Evolutionary conservation across 169 alveolate genomes (phyloP).

Genomic region (Hepatocystis sp.): DNA sequence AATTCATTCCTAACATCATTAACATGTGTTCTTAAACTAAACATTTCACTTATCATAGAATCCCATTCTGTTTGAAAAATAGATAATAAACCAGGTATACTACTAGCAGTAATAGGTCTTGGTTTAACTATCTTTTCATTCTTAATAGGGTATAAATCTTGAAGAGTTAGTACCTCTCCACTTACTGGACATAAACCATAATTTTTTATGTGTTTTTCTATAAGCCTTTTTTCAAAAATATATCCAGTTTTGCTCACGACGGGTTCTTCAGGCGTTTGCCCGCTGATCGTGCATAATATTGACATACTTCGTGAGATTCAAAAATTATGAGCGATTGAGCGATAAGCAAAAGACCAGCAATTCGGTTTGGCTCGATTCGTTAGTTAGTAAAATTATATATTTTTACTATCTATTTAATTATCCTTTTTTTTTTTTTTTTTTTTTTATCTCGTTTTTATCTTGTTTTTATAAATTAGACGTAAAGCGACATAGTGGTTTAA

Average conservation of each 20-base stretch:
- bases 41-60: conserved; percentile 94
- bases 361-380: no score
- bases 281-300: conserved; percentile 89
- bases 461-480: no score
- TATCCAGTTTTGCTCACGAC: conserved; percentile 89
- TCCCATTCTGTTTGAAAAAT: conserved; percentile 97
- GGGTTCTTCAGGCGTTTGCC: conserved; percentile 91
- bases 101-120: conserved; percentile 92
- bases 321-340: no score
- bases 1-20: conserved; percentile 93
- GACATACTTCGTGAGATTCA: conserved; percentile 79
- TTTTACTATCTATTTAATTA: no score
- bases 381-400: no score
- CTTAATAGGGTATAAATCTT: conserved; percentile 84
- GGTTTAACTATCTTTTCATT: conserved; percentile 90
- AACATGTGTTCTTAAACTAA: conserved; percentile 89
- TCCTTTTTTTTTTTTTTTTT: no score
- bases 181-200: conserved; percentile 88
- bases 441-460: no score
- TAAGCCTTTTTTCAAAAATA: conserved; percentile 86
- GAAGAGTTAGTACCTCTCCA: conserved; percentile 83
- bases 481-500: no score
- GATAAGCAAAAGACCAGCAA: no score
- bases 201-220: conserved; percentile 87
- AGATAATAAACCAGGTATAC: conserved; percentile 95